These are phyloP conservation scores for Talaromyces nanjingensis DNA, from an alignment of 495 filamentous ascomycete species.

Conservation along the genomic window DNA sequence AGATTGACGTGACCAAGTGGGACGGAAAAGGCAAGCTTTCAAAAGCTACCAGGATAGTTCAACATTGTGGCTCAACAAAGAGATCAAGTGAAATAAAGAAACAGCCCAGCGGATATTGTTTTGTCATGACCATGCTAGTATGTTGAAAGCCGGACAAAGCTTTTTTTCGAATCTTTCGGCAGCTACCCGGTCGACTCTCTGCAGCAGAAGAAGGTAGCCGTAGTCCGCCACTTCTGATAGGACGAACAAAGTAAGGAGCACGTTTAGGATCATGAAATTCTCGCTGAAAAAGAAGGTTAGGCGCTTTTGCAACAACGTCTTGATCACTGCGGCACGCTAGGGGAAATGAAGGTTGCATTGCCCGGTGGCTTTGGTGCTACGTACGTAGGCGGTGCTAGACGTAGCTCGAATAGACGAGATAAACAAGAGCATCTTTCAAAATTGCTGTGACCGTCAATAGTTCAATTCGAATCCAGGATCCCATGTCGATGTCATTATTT, in stretches of 20 bases:
- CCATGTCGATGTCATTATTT: background rate
- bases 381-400: background rate
- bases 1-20: background rate
- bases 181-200: background rate
- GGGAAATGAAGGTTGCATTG: slow-evolving; percentile 2
- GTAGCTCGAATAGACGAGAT: background rate
- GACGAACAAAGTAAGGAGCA: background rate
- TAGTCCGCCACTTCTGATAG: background rate
- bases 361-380: background rate
- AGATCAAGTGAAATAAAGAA: background rate
- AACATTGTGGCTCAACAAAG: background rate
- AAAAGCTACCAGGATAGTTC: background rate
- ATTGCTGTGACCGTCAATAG: background rate
- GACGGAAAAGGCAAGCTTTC: background rate
- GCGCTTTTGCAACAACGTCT: background rate
- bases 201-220: background rate
- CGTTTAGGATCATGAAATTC: background rate
- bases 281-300: background rate
- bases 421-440: background rate
- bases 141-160: background rate
- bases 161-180: background rate
- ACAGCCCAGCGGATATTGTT: background rate
- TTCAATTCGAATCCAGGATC: background rate
- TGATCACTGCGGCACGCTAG: slow-evolving; percentile 1
- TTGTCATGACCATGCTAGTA: background rate